Conservation (phyloP, 805 yeast genomes). For the Yamadazyma scolyti region DNA sequence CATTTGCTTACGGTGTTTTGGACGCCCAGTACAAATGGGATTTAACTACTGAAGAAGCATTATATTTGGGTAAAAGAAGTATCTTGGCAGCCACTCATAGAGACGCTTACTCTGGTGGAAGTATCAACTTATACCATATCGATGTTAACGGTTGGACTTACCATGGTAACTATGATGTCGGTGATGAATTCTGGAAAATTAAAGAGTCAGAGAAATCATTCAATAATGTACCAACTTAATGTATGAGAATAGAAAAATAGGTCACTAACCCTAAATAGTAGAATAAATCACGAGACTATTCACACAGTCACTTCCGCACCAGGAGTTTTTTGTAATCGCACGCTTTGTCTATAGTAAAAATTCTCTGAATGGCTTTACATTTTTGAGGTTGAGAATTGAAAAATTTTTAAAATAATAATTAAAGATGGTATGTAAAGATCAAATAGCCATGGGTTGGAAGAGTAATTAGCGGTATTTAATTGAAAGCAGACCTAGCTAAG, state of each 20-base stretch:
- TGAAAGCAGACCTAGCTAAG: too few relatives aligned
- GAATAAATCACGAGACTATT: too few relatives aligned
- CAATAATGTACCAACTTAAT: slow-evolving; percentile 63
- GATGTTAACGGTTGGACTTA: slow-evolving; percentile 92
- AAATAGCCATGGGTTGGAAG: too few relatives aligned
- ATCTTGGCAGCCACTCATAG: slow-evolving; percentile 97
- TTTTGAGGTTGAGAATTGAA: too few relatives aligned
- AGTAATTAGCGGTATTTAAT: too few relatives aligned
- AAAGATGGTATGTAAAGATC: slow-evolving; percentile 7
- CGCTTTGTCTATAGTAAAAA: too few relatives aligned
- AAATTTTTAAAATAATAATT: slow-evolving; percentile 5
- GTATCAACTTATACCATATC: slow-evolving; percentile 88
- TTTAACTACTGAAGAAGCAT: slow-evolving; percentile 85
- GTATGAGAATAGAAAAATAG: too few relatives aligned
- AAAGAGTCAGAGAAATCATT: slow-evolving; percentile 87
- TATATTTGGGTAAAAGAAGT: slow-evolving; percentile 90
- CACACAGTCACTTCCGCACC: too few relatives aligned
- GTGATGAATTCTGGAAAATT: slow-evolving; percentile 85
- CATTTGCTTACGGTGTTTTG: slow-evolving; percentile 97
- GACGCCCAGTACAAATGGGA: slow-evolving; percentile 94
- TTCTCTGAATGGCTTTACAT: too few relatives aligned
- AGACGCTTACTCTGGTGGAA: slow-evolving; percentile 98
- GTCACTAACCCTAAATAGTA: too few relatives aligned
- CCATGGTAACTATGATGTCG: slow-evolving; percentile 95
- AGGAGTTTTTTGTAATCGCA: too few relatives aligned